Conservation (phyloP, 768 basidiomycete genomes). For the Leucocoprinus sp. region DNA sequence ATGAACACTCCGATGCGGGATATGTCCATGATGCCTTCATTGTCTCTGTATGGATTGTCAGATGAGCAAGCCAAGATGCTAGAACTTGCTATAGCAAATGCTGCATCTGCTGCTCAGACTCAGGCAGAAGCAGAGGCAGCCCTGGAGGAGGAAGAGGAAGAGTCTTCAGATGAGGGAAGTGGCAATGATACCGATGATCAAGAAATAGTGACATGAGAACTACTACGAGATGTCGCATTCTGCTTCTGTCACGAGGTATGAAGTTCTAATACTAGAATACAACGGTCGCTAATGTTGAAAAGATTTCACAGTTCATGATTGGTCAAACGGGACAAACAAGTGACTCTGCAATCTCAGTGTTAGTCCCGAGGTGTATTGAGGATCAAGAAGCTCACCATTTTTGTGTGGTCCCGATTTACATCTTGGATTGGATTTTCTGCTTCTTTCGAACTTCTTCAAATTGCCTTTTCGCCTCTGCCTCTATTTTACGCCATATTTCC, state of each 20-base stretch:
- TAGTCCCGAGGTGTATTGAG: not conserved
- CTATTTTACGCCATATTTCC: conserved; percentile 44
- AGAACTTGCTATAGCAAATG: conserved; percentile 67
- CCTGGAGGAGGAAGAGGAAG: conserved; percentile 56
- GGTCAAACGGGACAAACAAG: not conserved
- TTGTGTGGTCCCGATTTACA: conserved; percentile 28
- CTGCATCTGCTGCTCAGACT: conserved; percentile 66
- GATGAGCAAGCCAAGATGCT: conserved; percentile 64
- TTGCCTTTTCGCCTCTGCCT: conserved; percentile 42
- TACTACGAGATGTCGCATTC: conserved; percentile 6
- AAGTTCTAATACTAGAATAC: conserved; percentile 7
- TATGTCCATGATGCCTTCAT: conserved; percentile 24
- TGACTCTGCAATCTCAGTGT: not conserved
- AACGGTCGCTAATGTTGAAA: conserved; percentile 7
- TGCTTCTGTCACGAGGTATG: conserved; percentile 9
- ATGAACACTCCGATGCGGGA: conserved; percentile 4
- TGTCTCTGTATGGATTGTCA: conserved; percentile 65
- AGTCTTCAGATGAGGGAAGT: conserved; percentile 36
- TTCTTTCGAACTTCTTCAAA: conserved; percentile 27
- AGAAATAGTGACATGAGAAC: conserved; percentile 10
- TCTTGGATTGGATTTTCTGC: conserved; percentile 30
- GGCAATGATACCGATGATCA: conserved; percentile 34
- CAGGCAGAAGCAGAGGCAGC: conserved; percentile 76
- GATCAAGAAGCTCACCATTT: conserved; percentile 2
- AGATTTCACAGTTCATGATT: conserved; percentile 3